These are phyloP conservation scores for Zygosaccharomyces siamensis DNA, from an alignment of 805 yeast species.

Conservation along the genomic window DNA sequence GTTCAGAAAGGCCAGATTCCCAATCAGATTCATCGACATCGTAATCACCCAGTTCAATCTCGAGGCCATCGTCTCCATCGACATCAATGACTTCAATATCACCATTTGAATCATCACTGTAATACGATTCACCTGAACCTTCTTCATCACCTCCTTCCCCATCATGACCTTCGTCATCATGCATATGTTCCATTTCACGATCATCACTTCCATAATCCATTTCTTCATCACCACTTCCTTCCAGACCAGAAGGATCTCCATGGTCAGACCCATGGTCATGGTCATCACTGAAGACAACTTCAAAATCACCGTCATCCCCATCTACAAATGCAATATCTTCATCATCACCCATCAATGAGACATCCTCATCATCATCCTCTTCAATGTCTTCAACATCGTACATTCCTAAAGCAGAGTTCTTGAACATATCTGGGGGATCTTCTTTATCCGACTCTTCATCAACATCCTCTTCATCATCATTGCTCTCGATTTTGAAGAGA, in stretches of 20 bases:
- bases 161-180: constrained; percentile 32
- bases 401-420: constrained; percentile 91
- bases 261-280: constrained; percentile 30
- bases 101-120: constrained; percentile 19
- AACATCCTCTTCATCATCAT: constrained; percentile 50
- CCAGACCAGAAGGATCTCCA: constrained; percentile 24
- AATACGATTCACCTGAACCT: constrained; percentile 28
- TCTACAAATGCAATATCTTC: constrained; percentile 39
- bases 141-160: constrained; percentile 28
- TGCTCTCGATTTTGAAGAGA: constrained; percentile 52
- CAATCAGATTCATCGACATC: constrained; percentile 35
- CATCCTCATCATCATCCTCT: constrained; percentile 52
- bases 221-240: constrained; percentile 9
- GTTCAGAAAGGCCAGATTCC: constrained; percentile 36
- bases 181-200: constrained; percentile 28
- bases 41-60: constrained; percentile 33
- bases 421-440: constrained; percentile 76
- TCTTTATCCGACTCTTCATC: constrained; percentile 62
- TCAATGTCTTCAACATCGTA: constrained; percentile 76
- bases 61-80: constrained; percentile 31
- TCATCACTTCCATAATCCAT: constrained; percentile 26
- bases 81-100: constrained; percentile 26
- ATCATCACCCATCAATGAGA: constrained; percentile 42
- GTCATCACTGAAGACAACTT: constrained; percentile 33
- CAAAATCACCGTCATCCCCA: constrained; percentile 35